Conservation (phyloP, 2,329 filamentous ascomycete species). For the Fusarium clavum region DNA sequence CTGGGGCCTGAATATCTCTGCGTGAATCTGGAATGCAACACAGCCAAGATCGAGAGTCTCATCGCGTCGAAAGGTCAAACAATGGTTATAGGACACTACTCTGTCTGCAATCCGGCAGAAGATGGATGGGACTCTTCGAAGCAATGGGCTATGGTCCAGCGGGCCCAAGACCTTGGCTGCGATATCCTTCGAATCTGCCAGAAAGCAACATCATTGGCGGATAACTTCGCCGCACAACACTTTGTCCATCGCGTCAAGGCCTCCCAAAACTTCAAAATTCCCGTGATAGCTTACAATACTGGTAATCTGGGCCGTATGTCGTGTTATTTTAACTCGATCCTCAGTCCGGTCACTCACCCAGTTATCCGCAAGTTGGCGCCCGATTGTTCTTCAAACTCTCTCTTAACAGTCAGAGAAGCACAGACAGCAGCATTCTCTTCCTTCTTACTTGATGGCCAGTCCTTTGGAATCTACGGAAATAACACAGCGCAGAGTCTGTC, state of each 20-base stretch:
- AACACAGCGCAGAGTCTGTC: conserved; percentile 1
- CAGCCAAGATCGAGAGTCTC: not conserved
- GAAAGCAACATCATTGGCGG: not conserved
- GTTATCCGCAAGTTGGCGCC: not conserved
- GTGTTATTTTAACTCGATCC: not conserved
- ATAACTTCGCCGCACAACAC: conserved; percentile 5
- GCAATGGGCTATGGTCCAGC: not conserved
- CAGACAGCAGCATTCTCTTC: conserved; percentile 1
- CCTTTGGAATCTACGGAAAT: conserved; percentile 14
- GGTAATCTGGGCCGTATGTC: conserved; percentile 7
- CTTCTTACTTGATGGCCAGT: not conserved
- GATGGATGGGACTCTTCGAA: not conserved
- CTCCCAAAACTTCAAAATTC: not conserved
- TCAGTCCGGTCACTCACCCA: conserved; percentile 8
- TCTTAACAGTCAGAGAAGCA: not conserved
- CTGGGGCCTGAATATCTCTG: conserved; percentile 1
- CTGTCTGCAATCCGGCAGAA: not conserved
- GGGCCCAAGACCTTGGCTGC: not conserved
- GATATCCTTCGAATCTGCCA: not conserved
- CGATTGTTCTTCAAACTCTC: not conserved
- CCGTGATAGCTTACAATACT: conserved; percentile 2
- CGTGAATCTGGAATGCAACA: not conserved
- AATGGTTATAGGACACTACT: not conserved
- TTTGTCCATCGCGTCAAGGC: not conserved
- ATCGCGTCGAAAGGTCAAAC: not conserved